These are phyloP conservation scores for Debaryomyces psychrophilus DNA, from an alignment of 1,139 yeast species.

Conservation along the genomic window DNA sequence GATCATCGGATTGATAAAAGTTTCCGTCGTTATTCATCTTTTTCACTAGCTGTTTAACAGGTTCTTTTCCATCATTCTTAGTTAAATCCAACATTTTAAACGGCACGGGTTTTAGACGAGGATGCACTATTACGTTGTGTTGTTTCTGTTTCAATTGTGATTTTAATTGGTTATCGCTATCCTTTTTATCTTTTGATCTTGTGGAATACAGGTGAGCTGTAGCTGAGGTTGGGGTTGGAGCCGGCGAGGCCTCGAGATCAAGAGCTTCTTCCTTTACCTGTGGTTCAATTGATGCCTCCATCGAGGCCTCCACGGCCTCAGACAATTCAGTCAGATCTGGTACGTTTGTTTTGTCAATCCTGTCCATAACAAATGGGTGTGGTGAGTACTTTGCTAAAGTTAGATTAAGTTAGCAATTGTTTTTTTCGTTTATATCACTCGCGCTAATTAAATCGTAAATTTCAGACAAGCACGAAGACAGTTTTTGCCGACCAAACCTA, in stretches of 20 bases:
- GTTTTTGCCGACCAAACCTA: not conserved
- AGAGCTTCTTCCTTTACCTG: conserved; percentile 22
- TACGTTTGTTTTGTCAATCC: not conserved
- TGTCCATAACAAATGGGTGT: not conserved
- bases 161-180: conserved; percentile 17
- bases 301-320: not conserved
- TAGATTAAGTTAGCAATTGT: not conserved
- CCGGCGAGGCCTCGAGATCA: not conserved
- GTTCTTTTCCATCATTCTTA: conserved; percentile 13
- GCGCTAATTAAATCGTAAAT: not conserved
- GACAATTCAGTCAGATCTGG: conserved; percentile 3
- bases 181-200: conserved; percentile 26
- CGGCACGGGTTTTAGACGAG: conserved; percentile 50
- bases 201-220: conserved; percentile 26
- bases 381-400: not conserved
- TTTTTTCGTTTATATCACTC: not conserved
- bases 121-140: conserved; percentile 41
- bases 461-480: not conserved
- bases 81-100: conserved; percentile 40
- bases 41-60: conserved; percentile 10
- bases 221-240: conserved; percentile 3
- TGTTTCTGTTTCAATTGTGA: conserved; percentile 29
- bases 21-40: conserved; percentile 21
- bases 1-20: conserved; percentile 65
- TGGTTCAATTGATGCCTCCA: conserved; percentile 26